Evolutionary conservation across 2,329 filamentous ascomycete species (phyloP).

Genomic region (Penicillium sp.): DNA sequence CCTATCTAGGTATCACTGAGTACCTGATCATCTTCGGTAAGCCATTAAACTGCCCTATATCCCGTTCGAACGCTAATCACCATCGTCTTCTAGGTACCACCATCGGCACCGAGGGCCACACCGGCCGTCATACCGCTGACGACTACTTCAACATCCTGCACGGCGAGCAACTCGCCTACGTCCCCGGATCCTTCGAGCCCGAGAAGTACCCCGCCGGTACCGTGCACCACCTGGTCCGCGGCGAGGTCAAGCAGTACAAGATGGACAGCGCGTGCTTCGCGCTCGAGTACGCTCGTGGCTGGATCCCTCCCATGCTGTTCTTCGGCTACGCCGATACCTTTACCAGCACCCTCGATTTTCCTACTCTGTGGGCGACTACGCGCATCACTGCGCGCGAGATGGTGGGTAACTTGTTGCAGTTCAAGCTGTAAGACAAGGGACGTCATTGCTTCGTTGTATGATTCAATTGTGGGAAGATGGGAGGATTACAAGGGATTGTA

Average conservation of each 20-base stretch:
- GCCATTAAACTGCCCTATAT: slow-evolving; percentile 5
- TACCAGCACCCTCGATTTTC: slow-evolving; percentile 80
- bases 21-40: slow-evolving; percentile 85
- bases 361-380: slow-evolving; percentile 82
- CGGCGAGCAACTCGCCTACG: slow-evolving; percentile 48
- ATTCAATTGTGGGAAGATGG: not conserved
- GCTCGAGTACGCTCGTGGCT: slow-evolving; percentile 62
- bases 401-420: slow-evolving; percentile 70
- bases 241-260: slow-evolving; percentile 77
- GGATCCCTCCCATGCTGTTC: slow-evolving; percentile 91
- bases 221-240: slow-evolving; percentile 55
- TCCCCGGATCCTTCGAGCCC: slow-evolving; percentile 46
- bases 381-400: slow-evolving; percentile 77
- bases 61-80: not conserved
- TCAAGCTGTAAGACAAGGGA: slow-evolving; percentile 66
- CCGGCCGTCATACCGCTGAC: slow-evolving; percentile 86
- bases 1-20: slow-evolving; percentile 69
- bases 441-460: not conserved
- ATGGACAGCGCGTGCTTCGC: slow-evolving; percentile 48
- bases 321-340: slow-evolving; percentile 87
- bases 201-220: slow-evolving; percentile 47
- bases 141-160: slow-evolving; percentile 91
- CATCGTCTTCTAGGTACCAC: slow-evolving; percentile 37
- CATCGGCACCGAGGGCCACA: slow-evolving; percentile 82
- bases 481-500: slow-evolving; percentile 11